Conservation (phyloP, 371 early-diverging fungal genomes). For the Chytridiales sp. region DNA sequence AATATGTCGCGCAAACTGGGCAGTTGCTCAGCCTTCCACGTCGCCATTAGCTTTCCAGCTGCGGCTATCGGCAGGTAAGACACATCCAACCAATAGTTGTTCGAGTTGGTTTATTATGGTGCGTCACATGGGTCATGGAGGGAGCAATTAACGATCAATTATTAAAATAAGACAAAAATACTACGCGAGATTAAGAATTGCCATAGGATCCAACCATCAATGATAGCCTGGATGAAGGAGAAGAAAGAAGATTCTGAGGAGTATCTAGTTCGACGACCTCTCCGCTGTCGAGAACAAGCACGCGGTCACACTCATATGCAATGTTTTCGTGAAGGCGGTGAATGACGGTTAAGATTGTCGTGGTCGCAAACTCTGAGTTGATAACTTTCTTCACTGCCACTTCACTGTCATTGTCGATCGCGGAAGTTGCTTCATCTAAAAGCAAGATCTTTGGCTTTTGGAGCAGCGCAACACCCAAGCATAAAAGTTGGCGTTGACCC, state of each 20-base stretch:
- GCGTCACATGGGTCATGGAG: neutral
- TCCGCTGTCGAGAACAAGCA: slow-evolving; percentile 46
- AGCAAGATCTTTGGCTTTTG: slow-evolving; percentile 48
- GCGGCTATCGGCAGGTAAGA: neutral
- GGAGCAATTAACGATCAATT: neutral
- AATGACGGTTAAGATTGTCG: slow-evolving; percentile 70
- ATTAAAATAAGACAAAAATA: neutral
- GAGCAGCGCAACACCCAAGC: slow-evolving; percentile 42
- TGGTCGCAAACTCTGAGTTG: slow-evolving; percentile 41
- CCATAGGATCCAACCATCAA: neutral
- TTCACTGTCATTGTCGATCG: slow-evolving; percentile 20
- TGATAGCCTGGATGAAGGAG: neutral
- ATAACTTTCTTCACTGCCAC: neutral
- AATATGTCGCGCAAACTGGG: too few relatives aligned
- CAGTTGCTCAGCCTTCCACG: neutral
- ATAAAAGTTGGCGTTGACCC: slow-evolving; percentile 53
- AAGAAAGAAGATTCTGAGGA: slow-evolving; percentile 24
- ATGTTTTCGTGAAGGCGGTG: slow-evolving; percentile 41
- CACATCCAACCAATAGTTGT: neutral
- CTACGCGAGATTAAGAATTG: too few relatives aligned
- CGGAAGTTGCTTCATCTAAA: slow-evolving; percentile 55
- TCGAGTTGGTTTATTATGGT: neutral
- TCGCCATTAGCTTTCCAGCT: neutral
- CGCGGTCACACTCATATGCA: slow-evolving; percentile 40
- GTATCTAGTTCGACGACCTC: slow-evolving; percentile 41